Evolutionary conservation across 176 grass and related monocot species (phyloP).

Genomic region (Alloteropsis semialata): DNA sequence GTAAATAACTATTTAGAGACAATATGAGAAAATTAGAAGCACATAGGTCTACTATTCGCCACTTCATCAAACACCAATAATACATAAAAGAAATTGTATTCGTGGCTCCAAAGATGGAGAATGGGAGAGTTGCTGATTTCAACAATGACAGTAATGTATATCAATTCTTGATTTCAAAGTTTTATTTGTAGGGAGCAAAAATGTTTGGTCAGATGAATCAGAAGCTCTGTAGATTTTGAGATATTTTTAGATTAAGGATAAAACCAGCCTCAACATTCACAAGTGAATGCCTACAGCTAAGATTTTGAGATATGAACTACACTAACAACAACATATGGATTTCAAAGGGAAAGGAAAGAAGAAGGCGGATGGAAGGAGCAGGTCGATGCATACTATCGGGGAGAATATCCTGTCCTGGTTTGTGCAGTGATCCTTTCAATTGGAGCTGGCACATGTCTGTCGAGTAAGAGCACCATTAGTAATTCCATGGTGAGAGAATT

Average conservation of each 20-base stretch:
- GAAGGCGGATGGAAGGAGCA: background rate
- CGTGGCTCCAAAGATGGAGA: background rate
- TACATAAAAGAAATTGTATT: background rate
- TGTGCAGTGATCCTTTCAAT: too few species aligned
- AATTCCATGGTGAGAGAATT: background rate
- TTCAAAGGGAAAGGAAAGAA: background rate
- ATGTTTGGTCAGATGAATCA: background rate
- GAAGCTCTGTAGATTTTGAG: too few species aligned
- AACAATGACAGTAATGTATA: background rate
- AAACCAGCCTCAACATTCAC: too few species aligned
- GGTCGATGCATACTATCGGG: background rate
- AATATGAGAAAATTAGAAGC: background rate
- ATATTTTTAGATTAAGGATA: too few species aligned
- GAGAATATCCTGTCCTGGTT: background rate
- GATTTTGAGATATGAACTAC: background rate
- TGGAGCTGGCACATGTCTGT: background rate
- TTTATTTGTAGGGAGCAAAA: background rate
- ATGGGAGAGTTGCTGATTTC: background rate
- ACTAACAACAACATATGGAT: background rate
- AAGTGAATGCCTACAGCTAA: too few species aligned
- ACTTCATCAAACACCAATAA: background rate
- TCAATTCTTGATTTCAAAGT: background rate
- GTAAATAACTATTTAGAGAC: background rate
- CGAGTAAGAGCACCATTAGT: background rate
- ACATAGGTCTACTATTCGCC: background rate